Evolutionary conservation across 2,329 filamentous ascomycete species (phyloP), one percentile per base, ranked within the genome.

Genomic region (Knoxdaviesia proteae): DNA sequence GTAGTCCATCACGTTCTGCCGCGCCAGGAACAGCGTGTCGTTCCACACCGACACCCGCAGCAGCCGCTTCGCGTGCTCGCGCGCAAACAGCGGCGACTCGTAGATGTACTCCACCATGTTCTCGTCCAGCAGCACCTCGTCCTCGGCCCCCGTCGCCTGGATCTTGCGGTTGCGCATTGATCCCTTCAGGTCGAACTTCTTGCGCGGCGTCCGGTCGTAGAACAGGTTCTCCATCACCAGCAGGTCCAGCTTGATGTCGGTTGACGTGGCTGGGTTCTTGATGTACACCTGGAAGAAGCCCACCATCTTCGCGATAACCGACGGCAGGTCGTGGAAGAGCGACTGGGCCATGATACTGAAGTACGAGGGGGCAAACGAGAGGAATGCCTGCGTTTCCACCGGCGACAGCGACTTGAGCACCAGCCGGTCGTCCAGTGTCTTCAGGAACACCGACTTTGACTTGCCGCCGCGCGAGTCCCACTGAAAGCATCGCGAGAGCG

Each of bases 31-130:
- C 32, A 98, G 67, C 1, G 92, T 98, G 56, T 98, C 92, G 56
- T 98, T 98, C 77, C 86, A 96, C 3, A 98, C 87, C 7, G 83
- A 90, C 42, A 83, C 82, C 47, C 84, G 76, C 33, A 98, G 72
- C 8, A 96, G 69, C 56, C 92, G 94, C 64, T 94, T 94, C 30
- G 84, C 88, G 60, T 98, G 88, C 58, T 98, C 90, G 39, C 92
- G 77, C 7, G 88, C 80, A 57, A 98, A 98, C 10, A 98, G 69
- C 0, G 90, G 92, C 2, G 84, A 92, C 56, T 98, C 90, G 53
- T 94, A 98, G 48, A 98, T 96, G 56, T 93, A 96, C 57, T 98
- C 92, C 7, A 98, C 90, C 71, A 98, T 90, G 60, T 98, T 98
- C 56, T 98, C 92, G 54, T 98, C 90, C 1, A 98, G 69, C 3